Evolutionary conservation across 768 basidiomycete species (phyloP).

Genomic region (Trametes cinnabarina): DNA sequence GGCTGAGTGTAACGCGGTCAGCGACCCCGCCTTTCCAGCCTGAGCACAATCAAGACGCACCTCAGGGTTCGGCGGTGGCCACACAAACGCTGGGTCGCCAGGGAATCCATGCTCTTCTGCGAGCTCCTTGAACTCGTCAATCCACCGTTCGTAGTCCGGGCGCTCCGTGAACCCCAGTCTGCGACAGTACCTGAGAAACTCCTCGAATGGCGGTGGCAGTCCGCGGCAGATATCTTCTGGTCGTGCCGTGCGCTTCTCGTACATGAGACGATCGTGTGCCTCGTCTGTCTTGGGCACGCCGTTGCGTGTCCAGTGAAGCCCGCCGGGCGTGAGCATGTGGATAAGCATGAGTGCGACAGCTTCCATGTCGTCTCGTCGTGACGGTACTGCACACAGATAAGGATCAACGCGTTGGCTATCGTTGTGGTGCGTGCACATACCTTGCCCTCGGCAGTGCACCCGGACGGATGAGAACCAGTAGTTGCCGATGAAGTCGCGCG

Average conservation of each 20-base stretch:
- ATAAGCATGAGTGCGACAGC: slow-evolving; percentile 77
- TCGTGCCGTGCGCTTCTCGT: slow-evolving; percentile 56
- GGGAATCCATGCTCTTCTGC: slow-evolving; percentile 58
- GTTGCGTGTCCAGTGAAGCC: slow-evolving; percentile 75
- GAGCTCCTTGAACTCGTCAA: slow-evolving; percentile 61
- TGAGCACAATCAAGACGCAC: slow-evolving; percentile 16
- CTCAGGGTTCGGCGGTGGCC: slow-evolving; percentile 53
- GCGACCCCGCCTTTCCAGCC: not conserved
- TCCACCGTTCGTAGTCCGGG: slow-evolving; percentile 69
- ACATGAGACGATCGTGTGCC: slow-evolving; percentile 61
- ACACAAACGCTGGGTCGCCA: slow-evolving; percentile 60
- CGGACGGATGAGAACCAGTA: slow-evolving; percentile 81
- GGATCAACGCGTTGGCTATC: not conserved
- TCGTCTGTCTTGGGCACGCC: slow-evolving; percentile 72
- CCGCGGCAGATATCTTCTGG: slow-evolving; percentile 70
- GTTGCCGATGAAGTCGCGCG: slow-evolving; percentile 78
- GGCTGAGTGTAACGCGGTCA: slow-evolving; percentile 12
- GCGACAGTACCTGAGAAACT: slow-evolving; percentile 71
- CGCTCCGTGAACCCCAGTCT: slow-evolving; percentile 64
- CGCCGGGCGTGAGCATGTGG: slow-evolving; percentile 73
- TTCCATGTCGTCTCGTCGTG: slow-evolving; percentile 77
- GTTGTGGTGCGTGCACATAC: slow-evolving; percentile 33
- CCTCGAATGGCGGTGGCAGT: slow-evolving; percentile 70
- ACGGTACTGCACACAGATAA: slow-evolving; percentile 51
- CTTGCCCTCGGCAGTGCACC: slow-evolving; percentile 76